A percentile compares a stretch with the other conserved stretches of the same genome.
phyloP scores from a whole-genome alignment of 2,329 filamentous ascomycete genomes.

The Hymenoscyphus linearis region DNA sequence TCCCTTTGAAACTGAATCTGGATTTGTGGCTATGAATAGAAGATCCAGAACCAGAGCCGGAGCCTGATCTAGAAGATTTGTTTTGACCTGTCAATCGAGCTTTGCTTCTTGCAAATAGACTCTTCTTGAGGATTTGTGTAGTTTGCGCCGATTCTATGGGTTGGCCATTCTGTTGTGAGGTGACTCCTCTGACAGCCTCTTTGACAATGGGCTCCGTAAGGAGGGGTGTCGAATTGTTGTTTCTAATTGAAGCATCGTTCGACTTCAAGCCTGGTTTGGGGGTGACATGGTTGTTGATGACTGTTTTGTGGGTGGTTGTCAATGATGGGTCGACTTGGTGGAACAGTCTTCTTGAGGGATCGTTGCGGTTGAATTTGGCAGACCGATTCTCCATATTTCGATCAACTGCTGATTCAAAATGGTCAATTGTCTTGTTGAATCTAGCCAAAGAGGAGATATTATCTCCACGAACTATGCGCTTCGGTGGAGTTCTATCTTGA shows the following conservation, averaged over 20 bases:
- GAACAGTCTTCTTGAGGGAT: conserved; percentile 15
- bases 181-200: not conserved
- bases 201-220: not conserved
- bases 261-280: conserved; percentile 15
- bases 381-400: not conserved
- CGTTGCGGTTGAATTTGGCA: not conserved
- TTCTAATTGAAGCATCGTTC: not conserved
- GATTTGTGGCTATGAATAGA: not conserved
- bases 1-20: not conserved
- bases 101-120: not conserved
- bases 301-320: conserved; percentile 15
- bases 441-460: conserved; percentile 24
- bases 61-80: not conserved
- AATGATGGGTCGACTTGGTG: conserved; percentile 22
- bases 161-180: not conserved
- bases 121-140: not conserved
- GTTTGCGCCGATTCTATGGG: not conserved
- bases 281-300: conserved; percentile 18
- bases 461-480: conserved; percentile 23
- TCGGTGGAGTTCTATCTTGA: conserved; percentile 19
- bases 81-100: not conserved
- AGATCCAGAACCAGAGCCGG: not conserved
- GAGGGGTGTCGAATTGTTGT: not conserved
- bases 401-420: not conserved
- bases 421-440: conserved; percentile 20